These are phyloP conservation scores for Leishmania aethiopica DNA, from an alignment of 208 protist genomes.

Conservation along the genomic window DNA sequence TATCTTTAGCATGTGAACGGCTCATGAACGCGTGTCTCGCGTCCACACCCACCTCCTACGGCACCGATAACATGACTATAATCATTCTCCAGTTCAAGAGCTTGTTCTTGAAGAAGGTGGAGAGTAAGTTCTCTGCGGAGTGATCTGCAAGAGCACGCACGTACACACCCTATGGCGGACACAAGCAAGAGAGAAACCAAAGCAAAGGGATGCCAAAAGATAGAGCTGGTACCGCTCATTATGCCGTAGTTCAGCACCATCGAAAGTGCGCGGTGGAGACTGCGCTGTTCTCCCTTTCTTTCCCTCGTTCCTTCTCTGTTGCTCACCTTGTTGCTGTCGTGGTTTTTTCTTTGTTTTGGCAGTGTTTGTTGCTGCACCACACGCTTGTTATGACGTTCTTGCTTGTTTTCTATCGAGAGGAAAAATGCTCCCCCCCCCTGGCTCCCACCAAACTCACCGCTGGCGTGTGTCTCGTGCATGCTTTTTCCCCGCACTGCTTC, in stretches of 20 bases:
- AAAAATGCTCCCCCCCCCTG: neutral
- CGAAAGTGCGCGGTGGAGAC: neutral
- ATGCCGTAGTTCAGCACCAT: constrained; percentile 3
- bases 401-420: constrained; percentile 4
- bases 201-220: neutral
- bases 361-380: constrained; percentile 6
- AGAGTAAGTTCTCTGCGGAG: constrained; percentile 40
- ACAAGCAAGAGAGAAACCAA: constrained; percentile 1
- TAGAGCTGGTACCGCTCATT: neutral
- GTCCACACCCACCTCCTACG: constrained; percentile 60
- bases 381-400: constrained; percentile 12
- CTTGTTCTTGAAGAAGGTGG: constrained; percentile 81
- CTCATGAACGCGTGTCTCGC: constrained; percentile 86
- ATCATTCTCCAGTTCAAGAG: constrained; percentile 92
- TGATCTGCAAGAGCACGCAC: constrained; percentile 4
- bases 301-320: neutral
- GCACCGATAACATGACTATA: constrained; percentile 93
- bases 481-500: neutral
- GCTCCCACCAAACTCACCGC: neutral
- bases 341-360: neutral
- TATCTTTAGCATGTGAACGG: constrained; percentile 86
- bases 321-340: neutral
- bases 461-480: neutral
- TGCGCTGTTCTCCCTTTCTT: neutral
- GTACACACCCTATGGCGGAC: neutral